A percentile compares a stretch with the other conserved stretches of the same genome.
These are phyloP conservation scores for Sphaerostilbella broomeana DNA, from an alignment of 2,329 filamentous ascomycete genomes.

Conservation along the genomic window DNA sequence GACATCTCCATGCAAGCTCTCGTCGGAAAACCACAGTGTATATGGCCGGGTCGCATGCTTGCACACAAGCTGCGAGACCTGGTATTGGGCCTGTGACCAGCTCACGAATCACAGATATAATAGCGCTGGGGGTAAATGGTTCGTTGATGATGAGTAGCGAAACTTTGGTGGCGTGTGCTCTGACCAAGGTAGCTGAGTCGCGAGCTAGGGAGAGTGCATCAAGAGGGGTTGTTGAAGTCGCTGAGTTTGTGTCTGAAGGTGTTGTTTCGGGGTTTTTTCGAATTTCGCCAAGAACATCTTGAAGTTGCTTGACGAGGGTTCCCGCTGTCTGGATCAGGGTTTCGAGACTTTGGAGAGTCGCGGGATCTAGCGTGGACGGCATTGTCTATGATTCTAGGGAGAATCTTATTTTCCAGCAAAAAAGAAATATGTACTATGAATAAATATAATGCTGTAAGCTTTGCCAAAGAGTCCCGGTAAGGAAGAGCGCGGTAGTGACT, in stretches of 20 bases:
- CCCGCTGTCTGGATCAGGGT: slow-evolving; percentile 32
- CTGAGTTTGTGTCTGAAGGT: slow-evolving; percentile 10
- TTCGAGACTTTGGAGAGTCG: slow-evolving; percentile 33
- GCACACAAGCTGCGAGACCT: slow-evolving; percentile 62
- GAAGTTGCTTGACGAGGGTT: slow-evolving; percentile 36
- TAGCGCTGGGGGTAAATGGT: slow-evolving; percentile 75
- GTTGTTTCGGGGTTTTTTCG: slow-evolving; percentile 23
- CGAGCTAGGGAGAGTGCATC: slow-evolving; percentile 62
- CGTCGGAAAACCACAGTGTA: slow-evolving; percentile 59
- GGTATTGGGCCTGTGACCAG: slow-evolving; percentile 69
- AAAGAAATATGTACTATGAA: too few relatives aligned
- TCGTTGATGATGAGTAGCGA: slow-evolving; percentile 80
- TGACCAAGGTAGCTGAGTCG: slow-evolving; percentile 66
- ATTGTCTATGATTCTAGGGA: too few relatives aligned
- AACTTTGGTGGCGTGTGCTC: slow-evolving; percentile 79
- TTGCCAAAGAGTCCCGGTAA: too few relatives aligned
- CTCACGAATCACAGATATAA: slow-evolving; percentile 63
- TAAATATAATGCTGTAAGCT: too few relatives aligned
- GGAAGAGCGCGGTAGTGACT: too few relatives aligned
- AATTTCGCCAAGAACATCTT: slow-evolving; percentile 35
- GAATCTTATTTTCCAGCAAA: too few relatives aligned
- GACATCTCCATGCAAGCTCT: slow-evolving; percentile 56
- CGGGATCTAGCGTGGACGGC: slow-evolving; percentile 18
- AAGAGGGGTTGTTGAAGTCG: slow-evolving; percentile 25
- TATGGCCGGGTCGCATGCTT: slow-evolving; percentile 53